phyloP scores from a whole-genome alignment of 139 green algal genomes.

The Coelastrella sp. region DNA sequence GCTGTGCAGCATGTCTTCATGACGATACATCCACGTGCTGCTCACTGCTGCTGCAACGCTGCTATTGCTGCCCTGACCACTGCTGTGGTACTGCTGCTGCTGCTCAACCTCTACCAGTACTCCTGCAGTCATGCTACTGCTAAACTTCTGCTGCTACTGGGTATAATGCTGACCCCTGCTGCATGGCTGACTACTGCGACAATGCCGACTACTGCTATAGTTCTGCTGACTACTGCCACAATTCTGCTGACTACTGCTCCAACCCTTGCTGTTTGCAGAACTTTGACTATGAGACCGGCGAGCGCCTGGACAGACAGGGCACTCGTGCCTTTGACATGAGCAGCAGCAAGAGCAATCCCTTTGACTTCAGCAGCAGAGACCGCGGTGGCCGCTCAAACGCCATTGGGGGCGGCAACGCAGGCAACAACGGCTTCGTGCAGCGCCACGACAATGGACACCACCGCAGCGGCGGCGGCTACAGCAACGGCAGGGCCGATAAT shows the following conservation, averaged over 20 bases:
- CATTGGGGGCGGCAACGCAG: not conserved
- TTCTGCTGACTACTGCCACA: no score
- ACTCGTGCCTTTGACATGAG: not conserved
- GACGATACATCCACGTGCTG: no score
- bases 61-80: not conserved
- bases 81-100: not conserved
- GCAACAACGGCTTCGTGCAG: not conserved
- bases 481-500: not conserved
- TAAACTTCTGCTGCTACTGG: no score
- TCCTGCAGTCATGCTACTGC: not conserved
- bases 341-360: not conserved
- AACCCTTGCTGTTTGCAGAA: constrained; percentile 6
- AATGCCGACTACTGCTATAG: no score
- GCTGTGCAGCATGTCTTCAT: no score
- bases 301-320: not conserved
- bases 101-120: not conserved
- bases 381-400: not conserved
- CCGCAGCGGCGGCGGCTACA: not conserved
- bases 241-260: not conserved
- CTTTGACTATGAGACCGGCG: constrained; percentile 22
- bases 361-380: constrained; percentile 3
- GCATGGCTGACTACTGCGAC: no score
- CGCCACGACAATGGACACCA: not conserved
- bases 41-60: not conserved
- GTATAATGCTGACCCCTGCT: no score